Evolutionary conservation across 192 early-diverging fungal species (phyloP).

Genomic region (Tieghemiomyces parasiticus): DNA sequence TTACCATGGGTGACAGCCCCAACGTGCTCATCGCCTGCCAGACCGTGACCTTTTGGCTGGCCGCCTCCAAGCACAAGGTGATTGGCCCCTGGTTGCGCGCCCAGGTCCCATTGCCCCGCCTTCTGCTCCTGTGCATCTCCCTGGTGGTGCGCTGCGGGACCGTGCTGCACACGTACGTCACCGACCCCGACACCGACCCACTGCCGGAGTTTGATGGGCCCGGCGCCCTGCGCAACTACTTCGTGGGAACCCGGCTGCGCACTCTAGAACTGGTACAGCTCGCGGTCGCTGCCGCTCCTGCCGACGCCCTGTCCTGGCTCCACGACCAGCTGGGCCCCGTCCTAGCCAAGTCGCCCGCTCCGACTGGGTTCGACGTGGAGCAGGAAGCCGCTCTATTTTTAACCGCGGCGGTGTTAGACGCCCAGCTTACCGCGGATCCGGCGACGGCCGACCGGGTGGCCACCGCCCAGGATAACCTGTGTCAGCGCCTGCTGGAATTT

Average conservation of each 20-base stretch:
- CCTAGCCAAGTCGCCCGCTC: neutral
- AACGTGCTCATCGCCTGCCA: neutral
- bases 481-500: neutral
- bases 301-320: neutral
- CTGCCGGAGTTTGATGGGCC: conserved; percentile 2
- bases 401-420: neutral
- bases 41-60: neutral
- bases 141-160: neutral
- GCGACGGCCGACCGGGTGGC: neutral
- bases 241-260: neutral
- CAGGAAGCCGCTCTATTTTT: neutral
- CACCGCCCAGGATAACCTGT: neutral
- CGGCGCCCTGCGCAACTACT: neutral
- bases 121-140: neutral
- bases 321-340: conserved; percentile 2
- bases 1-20: neutral
- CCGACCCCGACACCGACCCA: neutral
- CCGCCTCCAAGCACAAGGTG: conserved; percentile 1
- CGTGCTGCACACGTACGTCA: neutral
- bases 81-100: neutral
- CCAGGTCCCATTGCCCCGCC: neutral
- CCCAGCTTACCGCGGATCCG: neutral
- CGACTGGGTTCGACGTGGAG: neutral
- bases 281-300: neutral
- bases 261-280: neutral